Percentiles rank a stretch among this genome's conserved stretches.
These are phyloP conservation scores for Cercospora sp. DNA, from an alignment of 2,329 filamentous ascomycete genomes.

Conservation along the genomic window DNA sequence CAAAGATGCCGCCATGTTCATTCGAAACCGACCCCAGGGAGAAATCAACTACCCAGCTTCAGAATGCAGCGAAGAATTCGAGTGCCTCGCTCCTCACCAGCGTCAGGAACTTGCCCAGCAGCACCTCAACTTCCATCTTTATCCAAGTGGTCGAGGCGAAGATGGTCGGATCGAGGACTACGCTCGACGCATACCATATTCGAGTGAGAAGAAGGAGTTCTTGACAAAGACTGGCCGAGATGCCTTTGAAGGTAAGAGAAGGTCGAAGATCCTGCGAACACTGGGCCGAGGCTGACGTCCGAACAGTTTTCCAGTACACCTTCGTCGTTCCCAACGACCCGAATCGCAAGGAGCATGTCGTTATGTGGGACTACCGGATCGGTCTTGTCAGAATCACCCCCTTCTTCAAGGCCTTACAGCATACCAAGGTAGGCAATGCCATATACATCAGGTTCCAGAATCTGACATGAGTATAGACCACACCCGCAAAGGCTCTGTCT, in stretches of 20 bases:
- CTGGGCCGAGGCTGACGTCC: slow-evolving; percentile 5
- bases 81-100: slow-evolving; percentile 29
- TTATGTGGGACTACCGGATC: slow-evolving; percentile 98
- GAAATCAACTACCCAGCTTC: slow-evolving; percentile 72
- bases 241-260: slow-evolving; percentile 74
- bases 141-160: slow-evolving; percentile 58
- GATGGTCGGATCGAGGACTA: slow-evolving; percentile 50
- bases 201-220: slow-evolving; percentile 90
- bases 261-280: background rate
- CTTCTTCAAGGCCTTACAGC: slow-evolving; percentile 88
- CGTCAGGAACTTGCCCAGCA: slow-evolving; percentile 55
- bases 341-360: slow-evolving; percentile 52
- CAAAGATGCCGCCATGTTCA: slow-evolving; percentile 66
- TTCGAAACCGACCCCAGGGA: slow-evolving; percentile 63
- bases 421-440: slow-evolving; percentile 69
- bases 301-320: slow-evolving; percentile 76
- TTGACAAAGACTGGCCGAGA: slow-evolving; percentile 82
- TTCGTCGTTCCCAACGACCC: slow-evolving; percentile 69
- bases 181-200: slow-evolving; percentile 78
- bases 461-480: slow-evolving; percentile 62
- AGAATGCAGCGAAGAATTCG: slow-evolving; percentile 57
- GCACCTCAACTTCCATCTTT: slow-evolving; percentile 65
- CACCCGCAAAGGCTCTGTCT: slow-evolving; percentile 72
- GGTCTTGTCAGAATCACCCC: slow-evolving; percentile 92
- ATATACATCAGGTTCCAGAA: slow-evolving; percentile 11